Evolutionary conservation across 73 alveolate species (phyloP), one percentile per base, ranked within the genome.

Genomic region (Symbiodinium pilosum): DNA sequence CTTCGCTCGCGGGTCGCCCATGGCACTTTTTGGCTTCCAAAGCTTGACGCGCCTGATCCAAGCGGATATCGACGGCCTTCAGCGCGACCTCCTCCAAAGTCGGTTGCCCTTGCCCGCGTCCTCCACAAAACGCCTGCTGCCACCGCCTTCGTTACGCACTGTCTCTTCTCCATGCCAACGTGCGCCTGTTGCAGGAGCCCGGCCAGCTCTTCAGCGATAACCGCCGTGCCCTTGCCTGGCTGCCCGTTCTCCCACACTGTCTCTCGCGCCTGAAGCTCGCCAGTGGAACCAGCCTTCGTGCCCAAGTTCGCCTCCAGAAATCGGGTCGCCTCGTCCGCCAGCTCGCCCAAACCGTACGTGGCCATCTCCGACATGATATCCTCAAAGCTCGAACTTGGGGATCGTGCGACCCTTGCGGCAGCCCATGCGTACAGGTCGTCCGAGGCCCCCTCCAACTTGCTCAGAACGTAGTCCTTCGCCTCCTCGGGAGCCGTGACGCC

Each of bases 391-490:
- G 44, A 2, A 3, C 11, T 43, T 0, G 92, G 92, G 14, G 0
- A n/a, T n/a, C n/a, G n/a, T n/a, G n/a, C n/a, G n/a, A n/a, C n/a
- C n/a, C n/a, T n/a, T n/a, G 93, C n/a, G 0, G 93, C 93, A 21
- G 84, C 93, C 93, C 93, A 86, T 0, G 93, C 83, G 8, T 44
- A 86, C 36, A 86, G 59, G 41, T 86, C 93, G 26, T 86, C 84
- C 1, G 93, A 86, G 2, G 93, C 93, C 0, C 0, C 44, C 3
- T 43, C 24, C 0, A 85, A 30, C 26, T 44, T 0, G 9, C 52
- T 24, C 40, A 85, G 39, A 0, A 85, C 93, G 0, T 75, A 12
- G 24, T 86, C 93, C 42, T 47, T 16, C 4, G 93, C 93, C 12
- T 5, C 42, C 39, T 44, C 36, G 0, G 93, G 83, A 0, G 93